These are phyloP conservation scores for Nephelium lappaceum DNA, from an alignment of 345 rosid genomes.

Conservation along the genomic window DNA sequence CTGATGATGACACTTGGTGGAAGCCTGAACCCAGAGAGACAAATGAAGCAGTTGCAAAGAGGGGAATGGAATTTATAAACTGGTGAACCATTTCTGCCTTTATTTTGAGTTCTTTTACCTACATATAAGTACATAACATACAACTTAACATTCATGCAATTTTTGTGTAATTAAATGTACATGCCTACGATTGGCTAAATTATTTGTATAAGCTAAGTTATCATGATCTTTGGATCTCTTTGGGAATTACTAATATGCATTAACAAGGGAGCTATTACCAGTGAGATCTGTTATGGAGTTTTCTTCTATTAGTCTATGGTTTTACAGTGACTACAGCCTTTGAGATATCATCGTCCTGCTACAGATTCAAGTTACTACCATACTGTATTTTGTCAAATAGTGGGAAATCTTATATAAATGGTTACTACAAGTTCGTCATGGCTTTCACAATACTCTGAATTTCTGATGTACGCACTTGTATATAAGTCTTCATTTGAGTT, in stretches of 20 bases:
- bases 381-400: background rate
- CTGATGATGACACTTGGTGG: constrained; percentile 59
- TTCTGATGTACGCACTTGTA: background rate
- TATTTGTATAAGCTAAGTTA: too few species aligned
- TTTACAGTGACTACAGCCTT: background rate
- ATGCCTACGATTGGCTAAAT: background rate
- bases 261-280: too few species aligned
- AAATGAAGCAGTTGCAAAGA: constrained; percentile 58
- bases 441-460: background rate
- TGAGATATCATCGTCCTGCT: background rate
- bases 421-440: background rate
- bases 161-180: background rate
- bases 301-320: background rate
- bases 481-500: background rate
- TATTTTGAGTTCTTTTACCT: background rate
- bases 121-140: background rate
- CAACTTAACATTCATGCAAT: background rate
- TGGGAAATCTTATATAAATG: background rate
- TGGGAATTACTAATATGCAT: too few species aligned
- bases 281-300: background rate
- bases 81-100: constrained; percentile 45
- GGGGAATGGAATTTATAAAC: constrained; percentile 70
- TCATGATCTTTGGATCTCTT: too few species aligned
- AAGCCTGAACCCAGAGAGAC: constrained; percentile 55
- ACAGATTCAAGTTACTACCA: background rate